Evolutionary conservation across 805 yeast genomes (phyloP).

Genomic region (Diddensiella caesifluorescens): DNA sequence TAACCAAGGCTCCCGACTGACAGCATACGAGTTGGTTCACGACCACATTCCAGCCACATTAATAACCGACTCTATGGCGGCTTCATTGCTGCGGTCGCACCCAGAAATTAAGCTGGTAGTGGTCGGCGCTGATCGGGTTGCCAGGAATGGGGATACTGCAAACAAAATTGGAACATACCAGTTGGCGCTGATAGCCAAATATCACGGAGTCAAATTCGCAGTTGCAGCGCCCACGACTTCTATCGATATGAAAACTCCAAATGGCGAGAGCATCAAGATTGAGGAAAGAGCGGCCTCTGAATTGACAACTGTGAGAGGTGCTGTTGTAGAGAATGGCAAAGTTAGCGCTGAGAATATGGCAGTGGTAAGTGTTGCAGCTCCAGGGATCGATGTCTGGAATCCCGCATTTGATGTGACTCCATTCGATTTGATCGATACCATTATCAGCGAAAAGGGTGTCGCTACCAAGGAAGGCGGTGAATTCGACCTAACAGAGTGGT

Average conservation of each 20-base stretch:
- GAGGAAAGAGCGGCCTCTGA: constrained; percentile 85
- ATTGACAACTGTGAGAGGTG: constrained; percentile 71
- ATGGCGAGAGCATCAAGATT: constrained; percentile 73
- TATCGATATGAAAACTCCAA: constrained; percentile 58
- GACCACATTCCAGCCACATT: constrained; percentile 85
- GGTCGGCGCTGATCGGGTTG: constrained; percentile 95
- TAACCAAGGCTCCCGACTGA: constrained; percentile 90
- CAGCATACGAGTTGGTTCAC: constrained; percentile 83
- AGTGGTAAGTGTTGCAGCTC: constrained; percentile 78
- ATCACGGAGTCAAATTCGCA: constrained; percentile 67
- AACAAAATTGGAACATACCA: constrained; percentile 95
- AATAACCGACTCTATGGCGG: constrained; percentile 87
- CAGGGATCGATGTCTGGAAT: constrained; percentile 84
- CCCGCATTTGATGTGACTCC: constrained; percentile 97
- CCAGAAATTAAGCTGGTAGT: constrained; percentile 82
- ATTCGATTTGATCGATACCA: constrained; percentile 71
- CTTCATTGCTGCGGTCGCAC: constrained; percentile 54
- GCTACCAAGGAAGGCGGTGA: constrained; percentile 49
- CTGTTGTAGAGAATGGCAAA: constrained; percentile 38
- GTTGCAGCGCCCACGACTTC: constrained; percentile 97
- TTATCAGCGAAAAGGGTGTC: constrained; percentile 75
- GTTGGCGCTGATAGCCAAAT: constrained; percentile 66
- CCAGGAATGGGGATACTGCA: constrained; percentile 90
- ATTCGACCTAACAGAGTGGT: constrained; percentile 38
- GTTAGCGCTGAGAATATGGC: constrained; percentile 30